Evolutionary conservation across 2,329 filamentous ascomycete genomes (phyloP), one percentile per base, ranked within the genome.

Genomic region (Trichoderma harzianum): DNA sequence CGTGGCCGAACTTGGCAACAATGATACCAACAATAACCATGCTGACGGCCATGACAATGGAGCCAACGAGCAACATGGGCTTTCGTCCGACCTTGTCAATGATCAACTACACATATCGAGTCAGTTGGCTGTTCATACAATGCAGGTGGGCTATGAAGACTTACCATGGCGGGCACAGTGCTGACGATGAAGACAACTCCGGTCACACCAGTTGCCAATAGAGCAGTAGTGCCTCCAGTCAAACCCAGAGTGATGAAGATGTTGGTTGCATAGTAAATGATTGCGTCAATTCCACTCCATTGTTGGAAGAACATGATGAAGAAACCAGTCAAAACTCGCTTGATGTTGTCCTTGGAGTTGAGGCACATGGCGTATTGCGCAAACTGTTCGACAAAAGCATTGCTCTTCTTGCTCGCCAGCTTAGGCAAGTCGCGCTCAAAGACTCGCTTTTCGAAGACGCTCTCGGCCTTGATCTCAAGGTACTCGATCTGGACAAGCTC

Each of bases 381-480:
- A 62, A 87, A 78, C 75, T 88, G 82, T 26, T 83, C 75, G 14
- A 78, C 75, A 76, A 82, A 83, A 0, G 84, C 78, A 72, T 81
- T 86, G 70, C 81, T 78, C 70, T 83, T 79, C 71, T 81, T 81
- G 18, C 81, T 81, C 4, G 82, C 82, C 7, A 83, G 74, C 32
- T 83, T 80, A 2, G 85, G 85, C 70, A 86, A 86, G 28, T 90
- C 85, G 73, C 92, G 90, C 0, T 88, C 87, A 11, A 91, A 85
- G 1, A 88, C 89, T 39, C 89, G 87, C 80, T 82, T 94, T 61
- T 95, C 92, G 75, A 95, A 95, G 21, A 92, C 80, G 0, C 89
- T 91, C 78, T 94, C 91, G 0, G 92, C 92, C 79, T 93, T 93
- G 82, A 95, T 95, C 78, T 95, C 93, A 14, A 94, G 87, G 77